Evolutionary conservation across 169 alveolate species (phyloP), one percentile per base, ranked within the genome.

Genomic region (Eimeria acervulina): DNA sequence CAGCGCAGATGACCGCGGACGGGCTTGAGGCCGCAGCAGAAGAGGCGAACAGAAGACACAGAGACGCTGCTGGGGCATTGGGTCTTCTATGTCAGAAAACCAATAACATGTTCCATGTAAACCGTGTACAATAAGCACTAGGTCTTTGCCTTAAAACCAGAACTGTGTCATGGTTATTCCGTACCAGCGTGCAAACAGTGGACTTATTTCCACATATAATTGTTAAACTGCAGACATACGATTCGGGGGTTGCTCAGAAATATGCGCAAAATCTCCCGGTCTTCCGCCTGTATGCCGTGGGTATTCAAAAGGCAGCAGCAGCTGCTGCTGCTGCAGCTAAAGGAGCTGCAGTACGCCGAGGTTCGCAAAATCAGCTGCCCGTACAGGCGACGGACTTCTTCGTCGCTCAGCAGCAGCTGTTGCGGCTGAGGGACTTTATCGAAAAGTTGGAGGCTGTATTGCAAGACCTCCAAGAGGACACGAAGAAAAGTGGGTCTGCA

Each of bases 1-100:
- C 61, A 38, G 33, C 72, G 2, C 76, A 83, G 66, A 55, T 59
- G 91, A 55, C 74, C 52, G 91, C 91, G 12, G 91, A 83, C 38
- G 66, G 91, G 1, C 91, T 83, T 21, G 91, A 83, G 44, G 76
- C 91, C 55, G 68, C 91, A 44, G 74, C 91, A 83, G 91, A 83
- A 52, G 74, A 47, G 66, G 91, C 66, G 36, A 55, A 83, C 76
- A 47, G 74, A 74, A 51, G 66, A 26, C 91, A 83, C 12, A 44
- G 91, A 55, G 72, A 51, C 0, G 91, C 91, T 52, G 91, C 91
- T 3, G 91, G 76, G 70, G 33, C 91, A 33, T 83, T 83, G 44
- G 91, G 91, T 33, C 91, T 83, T n/a, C 28, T 83, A 23, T 83
- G 76, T 33, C 91, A 83, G 52, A 83, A 83, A 55, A 51, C 91